phyloP scores from a whole-genome alignment of 768 basidiomycete genomes.

The Termitomyces sp. region DNA sequence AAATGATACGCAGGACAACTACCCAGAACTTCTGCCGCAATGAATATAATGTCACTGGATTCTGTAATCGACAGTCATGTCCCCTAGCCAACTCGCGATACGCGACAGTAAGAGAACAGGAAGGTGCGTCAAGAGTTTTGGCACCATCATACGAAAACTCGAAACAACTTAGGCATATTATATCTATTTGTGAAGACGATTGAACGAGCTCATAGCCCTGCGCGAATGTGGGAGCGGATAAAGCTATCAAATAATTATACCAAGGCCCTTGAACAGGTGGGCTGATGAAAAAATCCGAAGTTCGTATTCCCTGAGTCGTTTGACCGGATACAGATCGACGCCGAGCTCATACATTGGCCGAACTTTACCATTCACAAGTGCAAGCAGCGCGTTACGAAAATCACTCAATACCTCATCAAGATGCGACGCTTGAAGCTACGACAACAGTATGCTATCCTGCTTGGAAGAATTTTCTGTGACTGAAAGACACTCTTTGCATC shows the following conservation, averaged over 20 bases:
- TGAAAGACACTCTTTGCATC: background rate
- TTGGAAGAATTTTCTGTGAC: background rate
- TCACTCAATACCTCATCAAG: slow-evolving; percentile 98
- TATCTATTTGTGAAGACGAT: slow-evolving; percentile 98
- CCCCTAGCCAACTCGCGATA: slow-evolving; percentile 97
- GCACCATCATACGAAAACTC: background rate
- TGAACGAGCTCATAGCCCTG: slow-evolving; percentile 93
- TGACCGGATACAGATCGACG: slow-evolving; percentile 72
- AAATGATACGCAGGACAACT: slow-evolving; percentile 54
- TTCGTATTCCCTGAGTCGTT: background rate
- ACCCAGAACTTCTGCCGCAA: slow-evolving; percentile 99
- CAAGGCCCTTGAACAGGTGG: slow-evolving; percentile 90
- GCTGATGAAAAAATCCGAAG: background rate
- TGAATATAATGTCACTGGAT: slow-evolving; percentile 96
- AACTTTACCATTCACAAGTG: slow-evolving; percentile 97
- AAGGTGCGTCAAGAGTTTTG: slow-evolving; percentile 49
- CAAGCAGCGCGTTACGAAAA: slow-evolving; percentile 98
- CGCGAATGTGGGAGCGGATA: slow-evolving; percentile 97
- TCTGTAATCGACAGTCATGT: slow-evolving; percentile 93
- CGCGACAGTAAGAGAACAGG: slow-evolving; percentile 95
- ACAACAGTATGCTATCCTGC: slow-evolving; percentile 59
- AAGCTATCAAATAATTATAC: slow-evolving; percentile 91
- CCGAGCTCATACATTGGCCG: slow-evolving; percentile 96
- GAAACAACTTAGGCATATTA: slow-evolving; percentile 51
- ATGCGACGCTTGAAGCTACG: slow-evolving; percentile 88